Evolutionary conservation across 1,139 yeast species (phyloP).

Genomic region (Kodamaea alishanica): DNA sequence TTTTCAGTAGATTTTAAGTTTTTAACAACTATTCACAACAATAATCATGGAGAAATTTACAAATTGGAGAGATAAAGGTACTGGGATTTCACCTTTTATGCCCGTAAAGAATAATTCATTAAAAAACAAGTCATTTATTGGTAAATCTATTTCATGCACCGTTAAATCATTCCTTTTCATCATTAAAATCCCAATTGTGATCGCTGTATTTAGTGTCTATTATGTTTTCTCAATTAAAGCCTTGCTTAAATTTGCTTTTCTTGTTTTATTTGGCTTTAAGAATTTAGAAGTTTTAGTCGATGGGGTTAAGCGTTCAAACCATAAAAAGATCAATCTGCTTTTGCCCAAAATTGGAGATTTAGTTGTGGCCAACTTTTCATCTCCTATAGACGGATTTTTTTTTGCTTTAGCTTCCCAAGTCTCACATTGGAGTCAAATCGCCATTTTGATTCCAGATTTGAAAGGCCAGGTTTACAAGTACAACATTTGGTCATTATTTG

Average conservation of each 20-base stretch:
- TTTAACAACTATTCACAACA: neutral
- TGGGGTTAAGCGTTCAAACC: conserved; percentile 48
- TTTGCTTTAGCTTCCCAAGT: conserved; percentile 28
- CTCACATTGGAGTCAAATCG: conserved; percentile 25
- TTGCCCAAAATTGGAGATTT: conserved; percentile 43
- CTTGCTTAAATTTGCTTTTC: conserved; percentile 8
- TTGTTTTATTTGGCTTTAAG: conserved; percentile 25
- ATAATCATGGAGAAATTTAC: conserved; percentile 66
- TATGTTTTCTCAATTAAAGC: conserved; percentile 10
- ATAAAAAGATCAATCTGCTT: conserved; percentile 25
- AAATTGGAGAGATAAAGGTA: conserved; percentile 72
- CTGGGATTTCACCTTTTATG: conserved; percentile 78
- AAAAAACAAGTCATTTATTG: conserved; percentile 8
- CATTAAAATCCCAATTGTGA: conserved; percentile 24
- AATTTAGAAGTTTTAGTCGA: conserved; percentile 44
- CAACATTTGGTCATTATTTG: conserved; percentile 34
- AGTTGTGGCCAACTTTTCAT: conserved; percentile 50
- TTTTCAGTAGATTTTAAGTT: neutral
- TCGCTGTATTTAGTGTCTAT: conserved; percentile 6
- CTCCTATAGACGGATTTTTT: conserved; percentile 52
- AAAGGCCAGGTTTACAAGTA: conserved; percentile 35
- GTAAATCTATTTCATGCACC: conserved; percentile 7
- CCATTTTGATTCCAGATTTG: conserved; percentile 44
- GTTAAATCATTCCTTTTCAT: conserved; percentile 19
- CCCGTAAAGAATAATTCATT: conserved; percentile 31